These are phyloP conservation scores for Kodamaea derodonti DNA, from an alignment of 1,139 yeast genomes.

Conservation along the genomic window DNA sequence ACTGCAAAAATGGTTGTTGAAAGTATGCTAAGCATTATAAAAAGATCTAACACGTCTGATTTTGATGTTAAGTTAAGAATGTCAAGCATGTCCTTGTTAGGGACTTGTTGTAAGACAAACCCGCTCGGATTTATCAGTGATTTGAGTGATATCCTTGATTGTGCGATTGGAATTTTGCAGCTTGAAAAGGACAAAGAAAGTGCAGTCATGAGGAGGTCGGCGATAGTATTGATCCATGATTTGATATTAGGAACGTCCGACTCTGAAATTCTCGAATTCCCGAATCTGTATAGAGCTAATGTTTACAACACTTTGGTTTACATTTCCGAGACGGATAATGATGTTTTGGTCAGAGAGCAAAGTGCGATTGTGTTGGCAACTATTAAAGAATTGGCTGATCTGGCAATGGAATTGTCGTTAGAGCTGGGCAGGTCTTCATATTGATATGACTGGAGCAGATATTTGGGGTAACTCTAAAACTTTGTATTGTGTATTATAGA, in stretches of 20 bases:
- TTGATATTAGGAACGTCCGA: constrained; percentile 46
- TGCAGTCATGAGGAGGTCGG: constrained; percentile 67
- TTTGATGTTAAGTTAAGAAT: constrained; percentile 64
- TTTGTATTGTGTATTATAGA: no score
- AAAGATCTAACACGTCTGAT: constrained; percentile 26
- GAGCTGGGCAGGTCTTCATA: not conserved
- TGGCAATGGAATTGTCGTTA: constrained; percentile 10
- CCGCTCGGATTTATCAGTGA: constrained; percentile 49
- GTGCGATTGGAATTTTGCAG: constrained; percentile 68
- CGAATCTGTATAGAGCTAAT: constrained; percentile 42
- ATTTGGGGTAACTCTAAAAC: not conserved
- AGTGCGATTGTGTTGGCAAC: constrained; percentile 42
- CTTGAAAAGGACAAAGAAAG: constrained; percentile 47
- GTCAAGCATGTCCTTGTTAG: constrained; percentile 83
- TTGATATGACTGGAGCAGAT: not conserved
- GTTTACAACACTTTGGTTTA: constrained; percentile 43
- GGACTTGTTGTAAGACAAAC: constrained; percentile 58
- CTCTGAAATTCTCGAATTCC: constrained; percentile 45
- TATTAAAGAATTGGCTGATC: constrained; percentile 34
- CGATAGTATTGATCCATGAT: constrained; percentile 67
- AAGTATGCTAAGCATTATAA: constrained; percentile 35
- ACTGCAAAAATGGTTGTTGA: constrained; percentile 25
- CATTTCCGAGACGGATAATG: constrained; percentile 45
- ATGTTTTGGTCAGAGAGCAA: constrained; percentile 58
- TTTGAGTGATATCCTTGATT: constrained; percentile 61